A percentile compares a stretch with the other conserved stretches of the same genome.
These are phyloP conservation scores for Lactarius pseudohatsudake DNA, from an alignment of 768 basidiomycete species.

Conservation along the genomic window DNA sequence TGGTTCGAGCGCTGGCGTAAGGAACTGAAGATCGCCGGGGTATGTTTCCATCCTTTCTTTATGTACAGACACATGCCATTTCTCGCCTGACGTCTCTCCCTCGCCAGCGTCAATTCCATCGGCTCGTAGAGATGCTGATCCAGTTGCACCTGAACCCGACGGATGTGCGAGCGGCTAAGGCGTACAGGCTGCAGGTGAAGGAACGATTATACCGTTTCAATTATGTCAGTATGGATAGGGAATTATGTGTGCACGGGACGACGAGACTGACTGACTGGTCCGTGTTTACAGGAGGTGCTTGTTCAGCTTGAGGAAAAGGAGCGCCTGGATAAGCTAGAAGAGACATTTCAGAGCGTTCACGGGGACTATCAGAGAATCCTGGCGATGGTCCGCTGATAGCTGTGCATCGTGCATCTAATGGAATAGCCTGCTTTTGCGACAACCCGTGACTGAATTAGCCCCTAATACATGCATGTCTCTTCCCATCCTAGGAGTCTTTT, in stretches of 20 bases:
- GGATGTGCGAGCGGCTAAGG: constrained; percentile 54
- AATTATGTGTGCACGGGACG: not conserved
- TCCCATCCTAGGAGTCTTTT: not conserved
- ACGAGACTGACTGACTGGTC: constrained; percentile 8
- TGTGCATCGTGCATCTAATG: not conserved
- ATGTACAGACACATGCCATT: not conserved
- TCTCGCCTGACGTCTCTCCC: not conserved
- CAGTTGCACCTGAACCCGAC: constrained; percentile 64
- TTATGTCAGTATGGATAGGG: constrained; percentile 58
- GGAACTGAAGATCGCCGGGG: constrained; percentile 87
- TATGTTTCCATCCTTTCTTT: constrained; percentile 35
- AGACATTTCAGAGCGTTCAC: constrained; percentile 84
- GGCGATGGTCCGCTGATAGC: constrained; percentile 40
- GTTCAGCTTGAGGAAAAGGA: constrained; percentile 86
- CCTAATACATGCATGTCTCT: not conserved
- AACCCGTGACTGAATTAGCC: not conserved
- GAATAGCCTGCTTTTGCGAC: not conserved
- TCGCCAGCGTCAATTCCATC: constrained; percentile 85
- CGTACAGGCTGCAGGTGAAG: constrained; percentile 90
- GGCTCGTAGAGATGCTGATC: constrained; percentile 89
- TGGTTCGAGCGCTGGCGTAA: constrained; percentile 82
- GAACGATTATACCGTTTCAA: constrained; percentile 95
- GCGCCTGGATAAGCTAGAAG: constrained; percentile 83
- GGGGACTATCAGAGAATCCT: constrained; percentile 87
- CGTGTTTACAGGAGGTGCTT: constrained; percentile 68